Conservation (phyloP, 1,284 basidiomycete species). For the Marasmius fiardii region DNA sequence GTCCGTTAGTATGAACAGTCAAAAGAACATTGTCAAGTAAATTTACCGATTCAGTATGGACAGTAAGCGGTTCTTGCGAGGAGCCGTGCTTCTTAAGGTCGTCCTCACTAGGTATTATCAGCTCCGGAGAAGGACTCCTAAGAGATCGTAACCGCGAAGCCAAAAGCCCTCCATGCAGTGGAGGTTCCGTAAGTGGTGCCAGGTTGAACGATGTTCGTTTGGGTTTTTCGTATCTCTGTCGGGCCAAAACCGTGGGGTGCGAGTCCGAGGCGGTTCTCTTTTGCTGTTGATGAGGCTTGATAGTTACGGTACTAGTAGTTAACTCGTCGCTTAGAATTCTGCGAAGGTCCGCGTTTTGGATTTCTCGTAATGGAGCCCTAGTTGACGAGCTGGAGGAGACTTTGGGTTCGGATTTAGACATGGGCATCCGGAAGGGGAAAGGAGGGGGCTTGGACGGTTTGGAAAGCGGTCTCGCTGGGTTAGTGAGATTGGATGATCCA, state of each 20-base stretch:
- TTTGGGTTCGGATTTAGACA: not conserved
- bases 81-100: too few species aligned
- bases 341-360: constrained; percentile 13
- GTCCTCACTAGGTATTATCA: too few species aligned
- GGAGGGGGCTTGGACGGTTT: constrained; percentile 1
- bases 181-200: not conserved
- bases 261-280: constrained; percentile 19
- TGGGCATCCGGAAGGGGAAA: constrained; percentile 8
- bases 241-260: constrained; percentile 6
- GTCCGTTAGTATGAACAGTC: not conserved
- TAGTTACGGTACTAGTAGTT: constrained; percentile 19
- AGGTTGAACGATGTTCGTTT: not conserved
- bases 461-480: not conserved
- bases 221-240: not conserved
- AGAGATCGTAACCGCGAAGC: too few species aligned
- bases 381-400: not conserved
- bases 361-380: constrained; percentile 7
- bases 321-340: constrained; percentile 16
- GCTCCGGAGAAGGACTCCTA: too few species aligned
- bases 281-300: constrained; percentile 10
- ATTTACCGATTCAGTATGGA: too few species aligned
- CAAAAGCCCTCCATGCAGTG: too few species aligned
- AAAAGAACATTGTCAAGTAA: too few species aligned
- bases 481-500: not conserved
- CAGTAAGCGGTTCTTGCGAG: too few species aligned